phyloP scores from a whole-genome alignment of 2,329 filamentous ascomycete genomes.

The Neocatenulostroma microsporum region DNA sequence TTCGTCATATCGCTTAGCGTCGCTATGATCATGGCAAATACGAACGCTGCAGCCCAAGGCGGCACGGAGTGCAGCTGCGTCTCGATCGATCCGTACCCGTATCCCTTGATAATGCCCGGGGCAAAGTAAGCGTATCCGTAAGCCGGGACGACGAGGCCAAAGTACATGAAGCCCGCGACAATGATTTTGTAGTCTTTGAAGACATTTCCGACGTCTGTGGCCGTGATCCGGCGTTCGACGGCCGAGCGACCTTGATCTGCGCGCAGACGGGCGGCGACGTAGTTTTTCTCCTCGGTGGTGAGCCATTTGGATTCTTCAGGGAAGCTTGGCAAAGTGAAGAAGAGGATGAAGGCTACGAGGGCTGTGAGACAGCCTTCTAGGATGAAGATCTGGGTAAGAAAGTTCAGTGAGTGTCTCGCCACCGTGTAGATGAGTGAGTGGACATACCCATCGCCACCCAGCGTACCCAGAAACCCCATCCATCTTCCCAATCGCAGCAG shows the following conservation, averaged over 20 bases:
- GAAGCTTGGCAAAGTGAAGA: constrained; percentile 43
- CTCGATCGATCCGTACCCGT: constrained; percentile 46
- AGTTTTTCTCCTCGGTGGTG: constrained; percentile 38
- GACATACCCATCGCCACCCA: constrained; percentile 61
- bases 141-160: constrained; percentile 39
- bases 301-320: constrained; percentile 45
- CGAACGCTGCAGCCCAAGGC: constrained; percentile 66
- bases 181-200: constrained; percentile 45
- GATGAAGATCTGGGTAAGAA: constrained; percentile 55
- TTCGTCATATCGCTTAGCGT: constrained; percentile 60
- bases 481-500: constrained; percentile 85
- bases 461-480: constrained; percentile 57
- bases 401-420: background rate
- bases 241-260: constrained; percentile 43
- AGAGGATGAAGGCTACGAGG: constrained; percentile 38
- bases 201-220: constrained; percentile 36
- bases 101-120: constrained; percentile 41
- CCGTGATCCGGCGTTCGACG: constrained; percentile 36
- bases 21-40: constrained; percentile 67
- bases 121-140: constrained; percentile 40
- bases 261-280: constrained; percentile 40
- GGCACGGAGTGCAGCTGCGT: constrained; percentile 50
- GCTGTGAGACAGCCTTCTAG: constrained; percentile 48
- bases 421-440: constrained; percentile 8
- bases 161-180: constrained; percentile 46